These are phyloP conservation scores for Yamadazyma friedrichii DNA, from an alignment of 1,139 yeast species.

Conservation along the genomic window DNA sequence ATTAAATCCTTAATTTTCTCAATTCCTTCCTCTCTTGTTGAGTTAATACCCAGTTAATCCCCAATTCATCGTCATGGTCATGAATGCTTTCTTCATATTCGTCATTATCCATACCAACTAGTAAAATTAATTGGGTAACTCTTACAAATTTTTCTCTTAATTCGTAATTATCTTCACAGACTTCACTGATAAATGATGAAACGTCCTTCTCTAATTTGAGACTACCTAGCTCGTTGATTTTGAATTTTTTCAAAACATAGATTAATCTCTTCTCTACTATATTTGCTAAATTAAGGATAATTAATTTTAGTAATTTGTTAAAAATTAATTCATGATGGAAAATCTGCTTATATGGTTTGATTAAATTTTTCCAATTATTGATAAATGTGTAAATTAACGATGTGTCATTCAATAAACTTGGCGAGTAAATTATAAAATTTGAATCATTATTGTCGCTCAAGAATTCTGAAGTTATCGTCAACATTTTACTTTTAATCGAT, in stretches of 20 bases:
- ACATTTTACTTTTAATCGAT: constrained; percentile 50
- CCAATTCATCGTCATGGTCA: constrained; percentile 40
- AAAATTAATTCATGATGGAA: constrained; percentile 51
- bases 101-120: constrained; percentile 82
- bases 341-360: constrained; percentile 62
- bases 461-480: constrained; percentile 50
- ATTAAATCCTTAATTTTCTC: constrained; percentile 14
- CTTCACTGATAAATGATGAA: constrained; percentile 66
- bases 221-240: constrained; percentile 79
- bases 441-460: constrained; percentile 52
- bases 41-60: constrained; percentile 77
- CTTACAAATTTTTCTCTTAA: constrained; percentile 76
- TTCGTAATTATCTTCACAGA: constrained; percentile 61
- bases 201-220: constrained; percentile 82
- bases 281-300: constrained; percentile 52
- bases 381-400: constrained; percentile 45
- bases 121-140: constrained; percentile 78
- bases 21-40: constrained; percentile 69
- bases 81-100: constrained; percentile 52
- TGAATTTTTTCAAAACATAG: constrained; percentile 54
- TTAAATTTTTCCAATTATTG: constrained; percentile 60
- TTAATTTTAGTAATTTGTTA: constrained; percentile 46
- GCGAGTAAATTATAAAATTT: constrained; percentile 32
- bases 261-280: constrained; percentile 69
- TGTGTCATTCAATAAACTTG: constrained; percentile 30